Base-by-base conservation (phyloP, 75 land plant species). In the Selaginella tamariscina region DNA sequence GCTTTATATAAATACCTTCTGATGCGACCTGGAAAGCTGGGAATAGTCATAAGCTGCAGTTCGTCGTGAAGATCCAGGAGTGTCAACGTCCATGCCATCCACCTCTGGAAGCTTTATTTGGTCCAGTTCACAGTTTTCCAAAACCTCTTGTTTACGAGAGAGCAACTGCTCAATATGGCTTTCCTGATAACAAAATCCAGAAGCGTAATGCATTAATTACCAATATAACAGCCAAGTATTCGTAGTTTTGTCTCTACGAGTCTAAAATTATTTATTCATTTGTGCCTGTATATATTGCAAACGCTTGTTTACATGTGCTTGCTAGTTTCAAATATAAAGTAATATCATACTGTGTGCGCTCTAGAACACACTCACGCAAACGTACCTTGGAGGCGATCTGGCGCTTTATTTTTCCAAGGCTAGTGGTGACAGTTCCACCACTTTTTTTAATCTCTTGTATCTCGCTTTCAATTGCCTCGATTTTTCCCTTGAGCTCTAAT, bases 91-190 rank as follows among this genome's bases (percentile, higher is more conserved):
- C 99, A 87, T 90, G 56, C 86, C 74, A 32, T 87, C 96, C 29
- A 76, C 32, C 24, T 77, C 78, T 13, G 99, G 99, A 79, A 95
- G 85, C 57, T 64, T 63, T 44, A 95, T 83, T 54, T 90, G 82
- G 62, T 95, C 89, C 66, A 95, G 44, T 56, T 95, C 91, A 79
- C 99, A 95, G 44, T 82, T 85, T 68, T 95, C 99, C 27, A 80
- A 27, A 55, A 90, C 79, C 57, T 87, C 99, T 72, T 87, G 88
- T 85, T 66, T 85, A 29, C 71, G 69, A 29, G 83, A 78, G 55
- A 70, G 77, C 65, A 95, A 73, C 65, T 87, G 91, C 55, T 90
- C 92, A 63, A 87, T 71, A 64, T 85, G 87, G 22, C 85, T 54
- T 69, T 85, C 91, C 99, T 95, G 85, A 31, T 8, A 30, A 30